Evolutionary conservation across 805 yeast genomes (phyloP), one percentile per base, ranked within the genome.

Genomic region (Wickerhamiella kazuoi): DNA sequence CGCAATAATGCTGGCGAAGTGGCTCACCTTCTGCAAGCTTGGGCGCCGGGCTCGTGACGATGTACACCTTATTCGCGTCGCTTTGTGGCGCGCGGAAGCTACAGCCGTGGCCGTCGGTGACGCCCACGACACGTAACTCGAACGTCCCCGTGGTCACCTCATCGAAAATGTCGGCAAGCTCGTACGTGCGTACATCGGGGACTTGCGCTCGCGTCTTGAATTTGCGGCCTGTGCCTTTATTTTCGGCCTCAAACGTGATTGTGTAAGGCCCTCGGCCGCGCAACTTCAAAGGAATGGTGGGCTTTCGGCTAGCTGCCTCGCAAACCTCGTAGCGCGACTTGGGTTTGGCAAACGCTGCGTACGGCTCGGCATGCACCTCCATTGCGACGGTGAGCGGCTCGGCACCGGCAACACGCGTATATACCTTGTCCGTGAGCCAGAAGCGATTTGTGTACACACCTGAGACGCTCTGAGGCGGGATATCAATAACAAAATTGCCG

Each of bases 91-190:
- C 60, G 20, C 60, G 69, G 32, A 67, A 65, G 3, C 53, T 45
- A 56, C 97, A 87, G 0, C 86, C 90, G 48, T 72, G 72, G 1
- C 69, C 65, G 57, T 87, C 96, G 3, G 55, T 51, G 13, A 86
- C 64, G 41, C 68, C 68, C 20, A 63, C 63, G 21, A 87, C 62
- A 0, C 71, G 61, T 2, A 87, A 60, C 11, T 66, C 49, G 52
- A 82, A 86, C 30, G 72, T 71, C 1, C 96, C 97, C n/a, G 78
- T 62, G 4, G 68, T 64, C 44, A 80, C 54, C 2, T 67, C 63
- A 29, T 67, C 63, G 47, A 72, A 71, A 4, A 75, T 45, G 40
- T 64, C 63, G 35, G 59, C 46, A 38, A 68, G 56, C 20, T 64
- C 53, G 41, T 69, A 60, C 2, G 48, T 42, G 3, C 52, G 49